Evolutionary conservation across 2,329 filamentous ascomycete species (phyloP).

Genomic region (Ambrosiella cleistominuta): DNA sequence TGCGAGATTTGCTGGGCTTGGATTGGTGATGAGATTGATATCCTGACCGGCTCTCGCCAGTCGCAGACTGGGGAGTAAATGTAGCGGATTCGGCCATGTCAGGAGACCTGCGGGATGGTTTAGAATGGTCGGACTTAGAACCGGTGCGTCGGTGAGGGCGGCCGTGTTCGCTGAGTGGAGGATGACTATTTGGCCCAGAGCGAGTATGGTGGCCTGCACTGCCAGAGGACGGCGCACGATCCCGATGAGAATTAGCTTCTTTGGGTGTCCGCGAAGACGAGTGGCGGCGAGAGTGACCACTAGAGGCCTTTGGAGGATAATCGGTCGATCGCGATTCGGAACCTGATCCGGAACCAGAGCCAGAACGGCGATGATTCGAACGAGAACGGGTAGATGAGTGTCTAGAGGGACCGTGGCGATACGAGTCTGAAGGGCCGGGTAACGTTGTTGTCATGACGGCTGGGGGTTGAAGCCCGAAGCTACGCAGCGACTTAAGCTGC

Average conservation of each 20-base stretch:
- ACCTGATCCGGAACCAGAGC: slow-evolving; percentile 10
- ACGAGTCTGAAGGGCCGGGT: slow-evolving; percentile 11
- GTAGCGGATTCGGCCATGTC: slow-evolving; percentile 11
- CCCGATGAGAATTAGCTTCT: slow-evolving; percentile 10
- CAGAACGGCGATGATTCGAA: slow-evolving; percentile 11
- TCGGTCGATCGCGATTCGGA: slow-evolving; percentile 5
- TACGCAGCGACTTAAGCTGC: slow-evolving; percentile 1
- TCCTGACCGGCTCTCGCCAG: slow-evolving; percentile 5
- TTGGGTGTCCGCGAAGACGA: slow-evolving; percentile 9
- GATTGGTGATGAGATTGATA: slow-evolving; percentile 11
- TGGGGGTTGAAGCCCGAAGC: slow-evolving; percentile 1
- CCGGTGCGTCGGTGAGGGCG: slow-evolving; percentile 11
- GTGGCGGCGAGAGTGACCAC: slow-evolving; percentile 6
- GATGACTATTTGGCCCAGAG: slow-evolving; percentile 6
- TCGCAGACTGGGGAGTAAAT: background rate
- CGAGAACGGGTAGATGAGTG: slow-evolving; percentile 10
- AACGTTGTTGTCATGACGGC: slow-evolving; percentile 12
- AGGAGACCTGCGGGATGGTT: slow-evolving; percentile 6
- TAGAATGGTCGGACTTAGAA: slow-evolving; percentile 9
- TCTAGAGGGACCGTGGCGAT: slow-evolving; percentile 10
- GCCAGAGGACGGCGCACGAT: slow-evolving; percentile 12
- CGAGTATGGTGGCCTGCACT: slow-evolving; percentile 7
- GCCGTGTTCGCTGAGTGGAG: slow-evolving; percentile 13
- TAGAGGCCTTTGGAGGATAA: slow-evolving; percentile 4
- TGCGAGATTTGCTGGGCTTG: slow-evolving; percentile 43